Conservation (phyloP, 768 basidiomycete species). For the Lanmaoa pseudosensibilis region DNA sequence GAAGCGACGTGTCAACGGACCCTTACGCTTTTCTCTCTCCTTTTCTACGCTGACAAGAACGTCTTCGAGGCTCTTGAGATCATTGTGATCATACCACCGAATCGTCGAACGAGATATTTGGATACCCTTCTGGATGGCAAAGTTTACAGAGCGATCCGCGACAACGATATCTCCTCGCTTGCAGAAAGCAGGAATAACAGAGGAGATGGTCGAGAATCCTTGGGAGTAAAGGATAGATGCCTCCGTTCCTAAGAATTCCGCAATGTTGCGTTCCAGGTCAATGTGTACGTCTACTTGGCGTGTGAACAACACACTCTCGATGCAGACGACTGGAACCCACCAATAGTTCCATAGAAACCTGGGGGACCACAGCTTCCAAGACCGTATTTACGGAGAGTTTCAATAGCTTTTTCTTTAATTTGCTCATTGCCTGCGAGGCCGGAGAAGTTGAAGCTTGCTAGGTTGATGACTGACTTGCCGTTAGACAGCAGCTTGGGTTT, state of each 20-base stretch:
- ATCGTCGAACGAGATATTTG: conserved; percentile 90
- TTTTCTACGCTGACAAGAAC: conserved; percentile 82
- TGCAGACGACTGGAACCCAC: conserved; percentile 44
- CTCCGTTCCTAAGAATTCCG: conserved; percentile 88
- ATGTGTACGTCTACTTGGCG: conserved; percentile 78
- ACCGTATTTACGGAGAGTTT: conserved; percentile 84
- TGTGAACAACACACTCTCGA: conserved; percentile 1
- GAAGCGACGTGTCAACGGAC: conserved; percentile 84
- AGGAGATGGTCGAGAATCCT: conserved; percentile 87
- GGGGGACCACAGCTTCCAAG: conserved; percentile 95
- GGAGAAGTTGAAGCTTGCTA: conserved; percentile 90
- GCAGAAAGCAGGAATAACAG: conserved; percentile 95
- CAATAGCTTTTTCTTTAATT: conserved; percentile 83
- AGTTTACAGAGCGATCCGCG: conserved; percentile 95
- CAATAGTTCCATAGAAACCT: conserved; percentile 95
- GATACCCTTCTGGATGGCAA: conserved; percentile 94
- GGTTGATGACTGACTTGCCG: conserved; percentile 77
- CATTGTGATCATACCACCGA: conserved; percentile 96
- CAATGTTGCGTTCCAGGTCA: conserved; percentile 83
- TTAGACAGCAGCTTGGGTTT: conserved; percentile 74
- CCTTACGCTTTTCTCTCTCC: conserved; percentile 81
- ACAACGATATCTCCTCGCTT: conserved; percentile 98
- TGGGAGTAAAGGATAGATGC: conserved; percentile 91
- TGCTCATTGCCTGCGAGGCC: conserved; percentile 86
- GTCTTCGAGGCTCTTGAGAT: conserved; percentile 86